Conservation (phyloP, 371 early-diverging fungal genomes). For the Umbelopsis sp. region DNA sequence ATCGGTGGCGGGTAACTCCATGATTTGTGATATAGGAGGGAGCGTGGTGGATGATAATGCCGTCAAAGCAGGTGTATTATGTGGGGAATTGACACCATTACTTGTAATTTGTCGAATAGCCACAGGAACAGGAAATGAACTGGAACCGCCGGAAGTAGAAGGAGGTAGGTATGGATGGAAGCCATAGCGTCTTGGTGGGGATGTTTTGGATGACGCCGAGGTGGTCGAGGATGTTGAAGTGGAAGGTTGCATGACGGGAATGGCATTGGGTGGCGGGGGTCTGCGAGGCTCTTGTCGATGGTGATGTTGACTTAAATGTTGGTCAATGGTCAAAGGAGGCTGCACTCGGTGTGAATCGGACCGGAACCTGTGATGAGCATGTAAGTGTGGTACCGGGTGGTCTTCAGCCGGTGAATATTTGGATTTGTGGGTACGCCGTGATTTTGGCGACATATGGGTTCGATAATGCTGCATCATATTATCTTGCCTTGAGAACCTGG, state of each 20-base stretch:
- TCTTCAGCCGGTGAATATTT: slow-evolving; percentile 29
- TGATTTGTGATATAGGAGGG: slow-evolving; percentile 30
- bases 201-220: slow-evolving; percentile 17
- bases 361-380: slow-evolving; percentile 49
- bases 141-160: slow-evolving; percentile 17
- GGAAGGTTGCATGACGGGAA: slow-evolving; percentile 10
- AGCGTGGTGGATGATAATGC: slow-evolving; percentile 27
- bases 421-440: slow-evolving; percentile 58
- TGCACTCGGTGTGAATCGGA: slow-evolving; percentile 45
- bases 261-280: slow-evolving; percentile 20
- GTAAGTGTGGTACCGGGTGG: slow-evolving; percentile 40
- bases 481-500: slow-evolving; percentile 86
- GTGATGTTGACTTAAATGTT: slow-evolving; percentile 47
- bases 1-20: slow-evolving; percentile 15
- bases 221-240: slow-evolving; percentile 18
- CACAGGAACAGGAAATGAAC: slow-evolving; percentile 12
- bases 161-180: slow-evolving; percentile 21
- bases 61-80: slow-evolving; percentile 15
- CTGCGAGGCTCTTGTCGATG: background rate
- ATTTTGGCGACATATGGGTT: slow-evolving; percentile 79
- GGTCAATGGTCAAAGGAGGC: slow-evolving; percentile 51
- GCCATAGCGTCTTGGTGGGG: background rate
- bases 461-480: slow-evolving; percentile 93
- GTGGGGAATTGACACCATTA: slow-evolving; percentile 14
- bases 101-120: slow-evolving; percentile 16